Evolutionary conservation across 768 basidiomycete genomes (phyloP).

Genomic region (Clitopilus hobsonii): DNA sequence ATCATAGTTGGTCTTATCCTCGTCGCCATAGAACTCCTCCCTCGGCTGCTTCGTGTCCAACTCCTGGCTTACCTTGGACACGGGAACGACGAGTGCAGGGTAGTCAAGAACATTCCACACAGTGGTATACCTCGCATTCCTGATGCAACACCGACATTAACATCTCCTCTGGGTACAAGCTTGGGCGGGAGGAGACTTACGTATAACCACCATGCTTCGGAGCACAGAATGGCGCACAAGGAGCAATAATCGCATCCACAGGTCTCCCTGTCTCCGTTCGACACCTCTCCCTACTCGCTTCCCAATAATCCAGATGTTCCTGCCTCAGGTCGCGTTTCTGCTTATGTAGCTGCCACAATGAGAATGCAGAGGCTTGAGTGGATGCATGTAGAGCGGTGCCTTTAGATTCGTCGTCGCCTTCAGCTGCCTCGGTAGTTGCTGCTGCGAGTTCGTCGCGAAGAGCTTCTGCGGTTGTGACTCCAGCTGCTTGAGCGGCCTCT

Average conservation of each 20-base stretch:
- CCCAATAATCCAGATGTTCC: conserved; percentile 61
- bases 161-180: background rate
- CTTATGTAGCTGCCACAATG: conserved; percentile 67
- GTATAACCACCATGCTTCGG: conserved; percentile 56
- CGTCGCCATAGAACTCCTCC: conserved; percentile 39
- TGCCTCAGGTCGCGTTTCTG: conserved; percentile 43
- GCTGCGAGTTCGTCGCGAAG: background rate
- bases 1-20: conserved; percentile 47
- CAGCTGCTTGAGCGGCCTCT: background rate
- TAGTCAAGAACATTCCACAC: conserved; percentile 72
- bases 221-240: conserved; percentile 56
- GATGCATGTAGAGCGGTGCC: conserved; percentile 1
- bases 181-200: conserved; percentile 25
- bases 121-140: conserved; percentile 49
- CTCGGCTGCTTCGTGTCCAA: conserved; percentile 44
- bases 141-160: conserved; percentile 16
- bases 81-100: conserved; percentile 56
- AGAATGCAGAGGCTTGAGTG: conserved; percentile 45
- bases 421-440: background rate
- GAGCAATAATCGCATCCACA: conserved; percentile 70
- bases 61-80: conserved; percentile 50
- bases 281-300: conserved; percentile 30
- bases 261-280: conserved; percentile 65
- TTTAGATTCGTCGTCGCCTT: background rate
- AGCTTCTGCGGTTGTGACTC: background rate